Evolutionary conservation across 768 basidiomycete genomes (phyloP), one percentile per base, ranked within the genome.

Genomic region (Fomitopsis pulvina): DNA sequence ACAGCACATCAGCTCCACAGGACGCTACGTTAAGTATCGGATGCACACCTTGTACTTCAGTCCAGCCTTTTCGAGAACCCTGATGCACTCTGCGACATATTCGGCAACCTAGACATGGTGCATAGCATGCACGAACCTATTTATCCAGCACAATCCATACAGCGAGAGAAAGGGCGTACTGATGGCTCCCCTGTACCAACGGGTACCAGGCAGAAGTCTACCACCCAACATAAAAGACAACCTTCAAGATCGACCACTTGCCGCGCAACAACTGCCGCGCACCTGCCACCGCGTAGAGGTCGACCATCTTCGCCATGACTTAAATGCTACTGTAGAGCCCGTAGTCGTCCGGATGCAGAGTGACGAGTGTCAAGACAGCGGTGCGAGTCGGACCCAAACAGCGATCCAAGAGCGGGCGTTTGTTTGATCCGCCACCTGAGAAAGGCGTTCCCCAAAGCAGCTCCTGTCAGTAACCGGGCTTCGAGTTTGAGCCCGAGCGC

Each of bases 171-270:
- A 29, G 18, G n/a, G 52, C 76, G 41, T 55, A 86, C 91, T 5
- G 87, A 91, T 21, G 87, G 69, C 26, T 81, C 78, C 14, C 66
- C 78, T 2, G 86, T 88, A 49, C 91, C 91, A 48, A 93, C 85
- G 11, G 91, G 92, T 49, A 92, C 83, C 32, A 93, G 78, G 60
- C 91, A 93, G 62, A 94, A 92, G 65, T 93, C 91, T 91, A 52
- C 30, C 18, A n/a, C 32, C 34, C 7, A 12, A 43, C 25, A 32
- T 48, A 24, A 32, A 26, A 45, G 54, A 34, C 41, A 49, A 32
- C 29, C 29, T 54, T 1, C 29, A 30, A 20, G 20, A 40, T 37
- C 39, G n/a, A 40, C 39, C 16, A 29, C 27, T n/a, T n/a, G n/a
- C n/a, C n/a, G n/a, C n/a, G n/a, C n/a, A 20, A 14, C 46, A 18